Percentiles rank a stretch among this genome's conserved stretches.
Conservation (phyloP, 1,284 basidiomycete species). For the Ceratobasidium sp. region DNA sequence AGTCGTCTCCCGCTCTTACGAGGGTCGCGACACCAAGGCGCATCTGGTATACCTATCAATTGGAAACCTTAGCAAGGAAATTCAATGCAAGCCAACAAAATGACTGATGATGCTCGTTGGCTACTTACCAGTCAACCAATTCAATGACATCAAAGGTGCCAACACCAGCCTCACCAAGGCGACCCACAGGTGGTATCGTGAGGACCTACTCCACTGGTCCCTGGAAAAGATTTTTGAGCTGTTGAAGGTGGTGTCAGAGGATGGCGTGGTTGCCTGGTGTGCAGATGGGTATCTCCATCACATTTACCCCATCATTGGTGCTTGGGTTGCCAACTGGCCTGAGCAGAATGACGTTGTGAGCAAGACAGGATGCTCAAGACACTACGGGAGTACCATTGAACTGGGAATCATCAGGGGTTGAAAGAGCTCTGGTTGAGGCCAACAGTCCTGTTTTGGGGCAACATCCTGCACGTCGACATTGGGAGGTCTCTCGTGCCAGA, state of each 20-base stretch:
- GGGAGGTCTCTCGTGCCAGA: conserved; percentile 16
- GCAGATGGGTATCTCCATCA: conserved; percentile 13
- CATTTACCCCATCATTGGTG: conserved; percentile 32
- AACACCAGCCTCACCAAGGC: neutral
- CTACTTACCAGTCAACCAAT: conserved; percentile 28
- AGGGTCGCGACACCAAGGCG: neutral
- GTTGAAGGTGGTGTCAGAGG: neutral
- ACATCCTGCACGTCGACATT: neutral
- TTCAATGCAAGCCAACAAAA: conserved; percentile 23
- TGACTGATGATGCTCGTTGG: conserved; percentile 13
- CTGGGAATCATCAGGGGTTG: neutral
- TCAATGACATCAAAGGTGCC: neutral
- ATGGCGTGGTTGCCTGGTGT: conserved; percentile 8
- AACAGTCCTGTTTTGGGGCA: too few species aligned
- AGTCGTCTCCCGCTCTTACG: too few species aligned
- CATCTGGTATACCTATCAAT: conserved; percentile 11
- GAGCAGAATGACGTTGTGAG: neutral
- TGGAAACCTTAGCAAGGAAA: conserved; percentile 30
- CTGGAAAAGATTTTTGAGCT: conserved; percentile 40
- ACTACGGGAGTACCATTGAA: neutral
- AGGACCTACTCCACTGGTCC: conserved; percentile 9
- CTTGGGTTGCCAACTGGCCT: conserved; percentile 18
- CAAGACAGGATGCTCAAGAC: too few species aligned
- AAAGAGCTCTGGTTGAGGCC: neutral
- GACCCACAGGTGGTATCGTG: neutral